These are phyloP conservation scores for Teratosphaeria viscida DNA, from an alignment of 2,329 filamentous ascomycete genomes.

Conservation along the genomic window DNA sequence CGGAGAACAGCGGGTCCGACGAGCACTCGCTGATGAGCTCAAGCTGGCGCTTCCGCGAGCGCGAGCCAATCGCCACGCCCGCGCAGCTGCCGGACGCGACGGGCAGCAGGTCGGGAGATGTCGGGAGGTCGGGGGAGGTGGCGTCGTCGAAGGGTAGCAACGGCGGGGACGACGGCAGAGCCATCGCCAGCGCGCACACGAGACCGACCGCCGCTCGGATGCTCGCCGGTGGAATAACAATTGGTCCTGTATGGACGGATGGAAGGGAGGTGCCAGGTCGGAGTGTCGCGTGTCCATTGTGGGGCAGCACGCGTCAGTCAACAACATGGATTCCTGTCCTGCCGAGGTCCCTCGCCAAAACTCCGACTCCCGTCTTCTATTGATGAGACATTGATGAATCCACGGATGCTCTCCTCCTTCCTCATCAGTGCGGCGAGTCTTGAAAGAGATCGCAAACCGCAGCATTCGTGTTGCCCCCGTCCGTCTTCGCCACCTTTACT, in stretches of 20 bases:
- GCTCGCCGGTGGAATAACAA: neutral
- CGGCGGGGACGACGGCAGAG: constrained; percentile 25
- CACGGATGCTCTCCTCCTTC: too few species aligned
- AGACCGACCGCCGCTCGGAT: neutral
- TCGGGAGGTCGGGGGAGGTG: constrained; percentile 5
- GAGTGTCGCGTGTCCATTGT: neutral
- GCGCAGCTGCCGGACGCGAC: constrained; percentile 5
- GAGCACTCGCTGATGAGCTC: constrained; percentile 1
- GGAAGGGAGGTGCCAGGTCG: neutral
- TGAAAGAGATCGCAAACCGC: too few species aligned
- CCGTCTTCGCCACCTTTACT: too few species aligned
- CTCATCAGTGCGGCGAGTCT: too few species aligned
- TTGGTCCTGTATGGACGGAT: neutral
- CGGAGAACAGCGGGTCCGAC: constrained; percentile 59
- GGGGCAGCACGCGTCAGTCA: neutral
- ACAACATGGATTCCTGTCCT: neutral
- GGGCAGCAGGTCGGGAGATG: constrained; percentile 13
- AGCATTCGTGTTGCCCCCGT: too few species aligned
- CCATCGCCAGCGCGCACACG: constrained; percentile 12
- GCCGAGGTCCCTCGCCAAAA: neutral
- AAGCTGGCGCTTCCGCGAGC: constrained; percentile 20
- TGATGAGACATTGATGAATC: too few species aligned
- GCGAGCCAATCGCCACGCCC: constrained; percentile 4
- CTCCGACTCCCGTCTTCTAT: too few species aligned
- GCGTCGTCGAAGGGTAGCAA: constrained; percentile 10